Conservation (phyloP, 1,284 basidiomycete genomes). For the Ganoderma leucocontextum region DNA sequence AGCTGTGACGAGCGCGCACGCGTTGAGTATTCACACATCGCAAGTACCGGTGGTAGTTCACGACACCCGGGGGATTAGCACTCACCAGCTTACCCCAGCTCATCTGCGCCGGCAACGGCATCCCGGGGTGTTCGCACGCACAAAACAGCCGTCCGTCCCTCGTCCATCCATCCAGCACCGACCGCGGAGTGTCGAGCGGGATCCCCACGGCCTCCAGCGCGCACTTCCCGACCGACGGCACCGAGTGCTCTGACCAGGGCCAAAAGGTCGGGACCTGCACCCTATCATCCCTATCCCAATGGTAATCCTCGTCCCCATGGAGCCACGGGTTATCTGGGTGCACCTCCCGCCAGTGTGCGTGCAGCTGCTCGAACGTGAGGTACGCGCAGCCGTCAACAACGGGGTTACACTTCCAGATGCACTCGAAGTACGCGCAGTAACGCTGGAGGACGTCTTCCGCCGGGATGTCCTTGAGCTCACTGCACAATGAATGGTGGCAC, state of each 20-base stretch:
- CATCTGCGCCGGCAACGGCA: slow-evolving; percentile 9
- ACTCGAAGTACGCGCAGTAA: slow-evolving; percentile 16
- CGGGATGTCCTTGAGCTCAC: background rate
- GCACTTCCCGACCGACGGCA: background rate
- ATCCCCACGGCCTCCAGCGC: slow-evolving; percentile 2
- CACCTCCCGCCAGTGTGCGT: slow-evolving; percentile 18
- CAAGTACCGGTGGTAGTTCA: background rate
- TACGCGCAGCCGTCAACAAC: background rate
- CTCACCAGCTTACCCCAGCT: slow-evolving; percentile 19
- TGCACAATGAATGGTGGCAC: background rate
- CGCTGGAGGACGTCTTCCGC: slow-evolving; percentile 14
- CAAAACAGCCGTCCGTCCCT: slow-evolving; percentile 18
- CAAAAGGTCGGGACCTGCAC: background rate
- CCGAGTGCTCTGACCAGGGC: background rate
- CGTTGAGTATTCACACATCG: background rate
- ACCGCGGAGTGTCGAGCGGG: slow-evolving; percentile 3
- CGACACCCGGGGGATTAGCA: background rate
- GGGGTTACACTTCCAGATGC: background rate
- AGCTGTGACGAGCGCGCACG: background rate
- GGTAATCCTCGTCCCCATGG: background rate
- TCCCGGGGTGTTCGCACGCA: slow-evolving; percentile 17
- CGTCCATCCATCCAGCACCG: background rate
- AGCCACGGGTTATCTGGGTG: slow-evolving; percentile 11
- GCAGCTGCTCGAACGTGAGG: slow-evolving; percentile 14
- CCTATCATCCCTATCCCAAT: background rate